Evolutionary conservation across 2,329 filamentous ascomycete genomes (phyloP), one percentile per base, ranked within the genome.

Genomic region (Monosporascus sp.): DNA sequence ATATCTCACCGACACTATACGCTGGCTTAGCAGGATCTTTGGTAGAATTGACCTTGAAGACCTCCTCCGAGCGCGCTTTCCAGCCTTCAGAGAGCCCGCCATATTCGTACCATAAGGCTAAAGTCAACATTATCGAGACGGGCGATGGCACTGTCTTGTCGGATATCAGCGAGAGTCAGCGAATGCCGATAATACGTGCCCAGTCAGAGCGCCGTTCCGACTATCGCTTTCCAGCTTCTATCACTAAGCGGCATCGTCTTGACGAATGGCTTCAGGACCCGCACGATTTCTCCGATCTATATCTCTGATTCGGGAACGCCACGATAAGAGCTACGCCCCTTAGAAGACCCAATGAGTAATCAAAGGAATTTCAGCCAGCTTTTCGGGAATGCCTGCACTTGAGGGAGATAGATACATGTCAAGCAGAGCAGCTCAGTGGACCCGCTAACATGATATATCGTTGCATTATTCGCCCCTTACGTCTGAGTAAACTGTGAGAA

Each of bases 21-120:
- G 71, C 75, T 14, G 79, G 79, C 3, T 66, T 81, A 11, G 72
- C 74, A 5, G 77, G 76, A 9, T 71, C 70, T 6, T 65, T 82
- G 2, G 66, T 76, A 7, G 77, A 82, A 57, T 70, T 75, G 14
- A 65, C 54, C 20, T 60, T 75, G 17, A 62, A 65, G 39, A 61
- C 59, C 20, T 22, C 46, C 35, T 18, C 18, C 9, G 9, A 43
- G 41, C 11, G 15, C 25, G n/a, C n/a, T 24, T 48, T n/a, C 48
- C 48, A 18, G 24, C 22, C 8, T n/a, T 24, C 54, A 20, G 47
- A 18, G 43, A 22, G 37, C 7, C 18, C 27, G 1, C 43, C 55
- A 1, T 63, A 64, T 47, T 6, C 45, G 15, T 57, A 54, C 8
- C 56, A 59, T 5, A 52, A 44, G 6, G 61, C 51, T 6, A 55